Base-by-base conservation (phyloP, 2,329 filamentous ascomycete genomes). In the Stagonosporopsis chrysanthemi region DNA sequence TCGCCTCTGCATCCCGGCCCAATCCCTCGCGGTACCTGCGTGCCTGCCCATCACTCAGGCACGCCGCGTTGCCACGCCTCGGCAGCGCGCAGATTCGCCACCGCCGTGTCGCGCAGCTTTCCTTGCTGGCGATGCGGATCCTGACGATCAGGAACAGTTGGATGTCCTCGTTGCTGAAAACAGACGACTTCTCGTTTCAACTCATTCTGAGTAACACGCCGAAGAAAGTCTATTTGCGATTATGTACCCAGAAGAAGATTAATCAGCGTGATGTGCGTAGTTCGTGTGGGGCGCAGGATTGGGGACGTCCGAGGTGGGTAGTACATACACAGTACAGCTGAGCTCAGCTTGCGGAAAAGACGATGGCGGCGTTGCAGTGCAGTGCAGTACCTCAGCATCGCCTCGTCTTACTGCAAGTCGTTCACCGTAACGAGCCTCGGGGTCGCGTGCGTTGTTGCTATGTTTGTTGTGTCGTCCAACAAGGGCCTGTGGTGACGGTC, bases 1-100 rank as follows among this genome's bases (percentile, higher is more conserved):
- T 44, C 41, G 47, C 42, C 8, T 33, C 41, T 26, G 11, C 19
- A 44, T 52, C 54, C 54, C 33, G 47, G 48, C 24, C 28, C 15
- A 12, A 9, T 47, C 6, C 39, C 44, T 52, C 43, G 38, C 41
- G 43, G 49, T 57, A 40, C 54, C 54, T 57, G 54, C 39, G 49
- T 57, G 35, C 54, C 54, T 57, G 54, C 39, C 48, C 48, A 57
- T 57, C 54, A 44, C 38, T 22, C 48, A 52, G 53, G 41, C 23
- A 56, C 50, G n/a, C 31, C 19, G 11, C 24, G 11, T 43, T 43
- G 54, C 54, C 43, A 31, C 43, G 38, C 43, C 54, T 43, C 54
- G 54, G 54, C 48, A 45, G 46, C n/a, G 17, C 7, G 9, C 33
- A 38, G 14, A 17, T 43, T 47, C 19, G 42, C 53, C 39, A 43